Evolutionary conservation across 805 yeast genomes (phyloP).

Genomic region (Teunomyces stri): DNA sequence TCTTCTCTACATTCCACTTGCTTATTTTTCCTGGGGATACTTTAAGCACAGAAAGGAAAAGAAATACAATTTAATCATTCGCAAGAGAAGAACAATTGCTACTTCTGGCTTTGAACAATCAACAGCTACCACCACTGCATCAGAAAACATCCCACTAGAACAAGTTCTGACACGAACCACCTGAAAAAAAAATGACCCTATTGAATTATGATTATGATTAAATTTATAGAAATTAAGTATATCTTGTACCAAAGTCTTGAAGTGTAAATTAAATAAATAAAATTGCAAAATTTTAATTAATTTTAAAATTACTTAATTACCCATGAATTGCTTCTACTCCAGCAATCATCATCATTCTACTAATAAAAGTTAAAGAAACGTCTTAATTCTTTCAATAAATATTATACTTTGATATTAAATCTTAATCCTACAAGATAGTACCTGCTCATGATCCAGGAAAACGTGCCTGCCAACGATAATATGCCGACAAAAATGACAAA

Average conservation of each 20-base stretch:
- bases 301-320: too few relatives aligned
- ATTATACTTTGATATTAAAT: slow-evolving; percentile 13
- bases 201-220: background rate
- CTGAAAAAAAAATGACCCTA: background rate
- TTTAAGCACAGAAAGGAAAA: slow-evolving; percentile 18
- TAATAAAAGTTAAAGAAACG: background rate
- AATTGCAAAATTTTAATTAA: background rate
- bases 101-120: slow-evolving; percentile 11
- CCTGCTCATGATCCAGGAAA: slow-evolving; percentile 23
- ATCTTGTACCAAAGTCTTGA: too few relatives aligned
- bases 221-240: too few relatives aligned
- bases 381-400: background rate
- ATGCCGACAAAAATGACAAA: slow-evolving; percentile 32
- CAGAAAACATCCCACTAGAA: background rate
- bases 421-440: slow-evolving; percentile 15
- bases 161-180: background rate
- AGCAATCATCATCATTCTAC: too few relatives aligned
- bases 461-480: slow-evolving; percentile 25
- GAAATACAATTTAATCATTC: slow-evolving; percentile 20
- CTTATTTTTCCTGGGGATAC: slow-evolving; percentile 34
- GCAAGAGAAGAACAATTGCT: background rate
- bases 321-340: too few relatives aligned
- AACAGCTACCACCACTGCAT: slow-evolving; percentile 9
- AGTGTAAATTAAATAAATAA: background rate
- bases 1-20: slow-evolving; percentile 34